Evolutionary conservation across 139 green algal genomes (phyloP).

Genomic region (Chlamydomonas sphaeroides): DNA sequence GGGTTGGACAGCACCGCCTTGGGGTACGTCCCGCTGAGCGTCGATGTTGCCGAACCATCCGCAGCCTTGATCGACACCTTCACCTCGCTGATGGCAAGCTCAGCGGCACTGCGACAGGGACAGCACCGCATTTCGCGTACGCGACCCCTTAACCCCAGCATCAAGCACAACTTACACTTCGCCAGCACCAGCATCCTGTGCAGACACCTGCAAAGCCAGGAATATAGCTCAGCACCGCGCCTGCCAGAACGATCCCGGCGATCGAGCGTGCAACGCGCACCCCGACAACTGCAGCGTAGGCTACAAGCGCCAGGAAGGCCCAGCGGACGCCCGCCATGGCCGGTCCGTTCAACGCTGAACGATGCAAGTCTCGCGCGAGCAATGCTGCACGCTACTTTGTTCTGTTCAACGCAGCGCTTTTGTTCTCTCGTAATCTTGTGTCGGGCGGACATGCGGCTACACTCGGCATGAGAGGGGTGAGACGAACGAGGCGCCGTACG

Average conservation of each 20-base stretch:
- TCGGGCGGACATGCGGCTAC: too few species aligned
- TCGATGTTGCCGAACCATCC: conserved; percentile 6
- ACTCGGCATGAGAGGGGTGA: too few species aligned
- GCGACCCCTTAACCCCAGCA: too few species aligned
- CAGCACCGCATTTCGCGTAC: too few species aligned
- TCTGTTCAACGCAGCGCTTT: too few species aligned
- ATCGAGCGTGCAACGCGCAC: neutral
- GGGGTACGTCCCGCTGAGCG: conserved; percentile 3
- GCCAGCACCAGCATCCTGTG: neutral
- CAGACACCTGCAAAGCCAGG: neutral
- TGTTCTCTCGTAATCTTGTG: too few species aligned
- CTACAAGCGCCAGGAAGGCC: neutral
- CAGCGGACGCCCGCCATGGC: neutral
- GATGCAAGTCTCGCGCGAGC: too few species aligned
- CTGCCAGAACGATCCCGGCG: neutral
- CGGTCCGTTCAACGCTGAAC: too few species aligned
- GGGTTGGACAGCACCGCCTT: conserved; percentile 35
- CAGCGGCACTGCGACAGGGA: conserved; percentile 15
- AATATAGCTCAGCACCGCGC: neutral
- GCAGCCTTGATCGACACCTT: conserved; percentile 12
- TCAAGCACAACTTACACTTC: neutral
- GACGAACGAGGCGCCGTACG: too few species aligned
- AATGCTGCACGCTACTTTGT: too few species aligned
- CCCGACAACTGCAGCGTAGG: neutral
- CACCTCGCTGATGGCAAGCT: conserved; percentile 4